Evolutionary conservation across 2,329 filamentous ascomycete species (phyloP).

Genomic region (Cytospora chrysosperma): DNA sequence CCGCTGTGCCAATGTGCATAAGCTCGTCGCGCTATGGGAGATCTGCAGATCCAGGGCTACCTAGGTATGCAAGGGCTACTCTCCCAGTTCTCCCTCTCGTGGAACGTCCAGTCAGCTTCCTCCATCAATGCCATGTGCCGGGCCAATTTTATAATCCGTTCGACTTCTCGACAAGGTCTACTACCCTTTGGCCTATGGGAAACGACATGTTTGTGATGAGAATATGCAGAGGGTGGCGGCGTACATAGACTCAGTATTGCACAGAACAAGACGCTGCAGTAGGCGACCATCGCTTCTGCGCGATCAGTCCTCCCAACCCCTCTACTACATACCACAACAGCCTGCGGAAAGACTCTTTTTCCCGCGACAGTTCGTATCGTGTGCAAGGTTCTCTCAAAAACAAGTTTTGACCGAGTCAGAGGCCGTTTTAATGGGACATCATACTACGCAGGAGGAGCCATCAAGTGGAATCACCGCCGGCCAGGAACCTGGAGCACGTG

Average conservation of each 20-base stretch:
- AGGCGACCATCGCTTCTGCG: neutral
- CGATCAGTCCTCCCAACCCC: neutral
- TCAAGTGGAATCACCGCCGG: neutral
- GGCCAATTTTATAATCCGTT: neutral
- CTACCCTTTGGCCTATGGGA: neutral
- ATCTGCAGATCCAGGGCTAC: neutral
- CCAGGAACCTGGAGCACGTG: neutral
- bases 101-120: slow-evolving; percentile 9
- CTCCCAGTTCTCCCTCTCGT: neutral
- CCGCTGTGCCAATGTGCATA: neutral
- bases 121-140: slow-evolving; percentile 7
- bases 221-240: neutral
- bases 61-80: neutral
- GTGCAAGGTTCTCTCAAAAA: neutral
- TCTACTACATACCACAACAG: neutral
- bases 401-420: neutral
- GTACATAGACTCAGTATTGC: too few relatives aligned
- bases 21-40: neutral
- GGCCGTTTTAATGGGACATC: neutral
- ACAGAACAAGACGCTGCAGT: neutral
- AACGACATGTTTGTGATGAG: neutral
- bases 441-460: neutral
- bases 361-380: too few relatives aligned
- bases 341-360: too few relatives aligned
- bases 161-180: neutral